phyloP scores from a whole-genome alignment of 2,329 filamentous ascomycete genomes.

The Drechslerella stenobrocha region DNA sequence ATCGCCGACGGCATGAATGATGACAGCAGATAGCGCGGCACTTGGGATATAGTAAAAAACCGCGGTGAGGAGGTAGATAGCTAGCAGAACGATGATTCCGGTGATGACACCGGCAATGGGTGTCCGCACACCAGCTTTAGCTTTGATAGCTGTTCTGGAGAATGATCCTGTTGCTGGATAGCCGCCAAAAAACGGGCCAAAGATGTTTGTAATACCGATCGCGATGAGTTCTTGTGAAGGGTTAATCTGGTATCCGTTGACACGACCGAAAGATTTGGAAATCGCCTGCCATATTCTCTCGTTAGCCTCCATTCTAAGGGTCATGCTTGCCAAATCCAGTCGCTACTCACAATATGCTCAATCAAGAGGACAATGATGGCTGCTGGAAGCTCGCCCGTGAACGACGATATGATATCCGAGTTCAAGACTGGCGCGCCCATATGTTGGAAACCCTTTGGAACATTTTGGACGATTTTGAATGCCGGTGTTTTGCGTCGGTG shows the following conservation, averaged over 20 bases:
- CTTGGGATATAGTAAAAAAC: conserved; percentile 94
- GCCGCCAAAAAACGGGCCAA: conserved; percentile 87
- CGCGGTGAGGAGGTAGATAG: conserved; percentile 82
- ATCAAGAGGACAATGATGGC: conserved; percentile 93
- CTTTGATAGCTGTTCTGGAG: conserved; percentile 93
- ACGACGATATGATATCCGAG: conserved; percentile 66
- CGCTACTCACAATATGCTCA: conserved; percentile 72
- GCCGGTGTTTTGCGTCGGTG: conserved; percentile 65
- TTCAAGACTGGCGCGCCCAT: conserved; percentile 73
- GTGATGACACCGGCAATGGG: conserved; percentile 89
- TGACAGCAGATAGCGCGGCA: conserved; percentile 78
- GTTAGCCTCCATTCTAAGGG: too few relatives aligned
- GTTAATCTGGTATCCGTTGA: conserved; percentile 95
- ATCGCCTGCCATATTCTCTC: conserved; percentile 64
- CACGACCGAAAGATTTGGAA: conserved; percentile 90
- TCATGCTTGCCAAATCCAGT: neutral
- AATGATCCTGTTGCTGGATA: conserved; percentile 96
- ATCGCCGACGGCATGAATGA: conserved; percentile 93
- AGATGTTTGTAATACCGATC: conserved; percentile 84
- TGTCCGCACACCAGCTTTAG: conserved; percentile 90
- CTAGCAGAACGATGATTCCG: conserved; percentile 78
- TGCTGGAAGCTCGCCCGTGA: conserved; percentile 74
- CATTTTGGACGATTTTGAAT: conserved; percentile 73
- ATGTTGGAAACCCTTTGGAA: conserved; percentile 84
- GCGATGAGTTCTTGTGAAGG: conserved; percentile 95